Evolutionary conservation across 2,329 filamentous ascomycete species (phyloP).

Genomic region (Fusarium foetens): DNA sequence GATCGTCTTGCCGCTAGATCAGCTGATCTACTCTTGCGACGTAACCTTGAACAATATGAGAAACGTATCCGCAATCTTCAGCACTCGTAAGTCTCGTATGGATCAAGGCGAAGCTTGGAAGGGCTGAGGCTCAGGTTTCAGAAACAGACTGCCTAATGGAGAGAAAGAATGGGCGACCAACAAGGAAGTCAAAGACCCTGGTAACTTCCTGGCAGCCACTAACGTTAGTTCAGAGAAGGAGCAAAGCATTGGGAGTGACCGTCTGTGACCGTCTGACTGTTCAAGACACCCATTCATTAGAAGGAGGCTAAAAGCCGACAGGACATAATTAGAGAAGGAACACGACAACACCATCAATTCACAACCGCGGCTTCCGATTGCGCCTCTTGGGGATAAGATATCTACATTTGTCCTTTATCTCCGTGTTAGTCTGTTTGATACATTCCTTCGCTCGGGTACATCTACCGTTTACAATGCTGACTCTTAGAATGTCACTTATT

Average conservation of each 20-base stretch:
- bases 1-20: conserved; percentile 17
- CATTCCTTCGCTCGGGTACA: neutral
- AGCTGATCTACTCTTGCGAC: conserved; percentile 17
- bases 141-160: neutral
- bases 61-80: conserved; percentile 13
- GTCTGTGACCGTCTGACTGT: neutral
- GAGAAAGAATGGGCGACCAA: neutral
- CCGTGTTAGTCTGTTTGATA: neutral
- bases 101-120: conserved; percentile 1
- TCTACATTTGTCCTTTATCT: neutral
- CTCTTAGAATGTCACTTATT: neutral
- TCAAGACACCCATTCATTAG: neutral
- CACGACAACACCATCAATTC: conserved; percentile 11
- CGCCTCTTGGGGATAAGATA: neutral
- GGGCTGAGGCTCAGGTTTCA: conserved; percentile 18
- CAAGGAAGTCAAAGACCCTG: conserved; percentile 1
- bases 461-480: neutral
- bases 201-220: neutral
- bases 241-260: neutral
- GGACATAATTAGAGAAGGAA: neutral
- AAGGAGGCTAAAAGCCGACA: neutral
- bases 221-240: neutral
- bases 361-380: neutral
- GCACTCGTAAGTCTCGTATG: neutral
- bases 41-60: conserved; percentile 5